Evolutionary conservation across 164 flowering plant species (phyloP).

Genomic region (Aristolochia californica): DNA sequence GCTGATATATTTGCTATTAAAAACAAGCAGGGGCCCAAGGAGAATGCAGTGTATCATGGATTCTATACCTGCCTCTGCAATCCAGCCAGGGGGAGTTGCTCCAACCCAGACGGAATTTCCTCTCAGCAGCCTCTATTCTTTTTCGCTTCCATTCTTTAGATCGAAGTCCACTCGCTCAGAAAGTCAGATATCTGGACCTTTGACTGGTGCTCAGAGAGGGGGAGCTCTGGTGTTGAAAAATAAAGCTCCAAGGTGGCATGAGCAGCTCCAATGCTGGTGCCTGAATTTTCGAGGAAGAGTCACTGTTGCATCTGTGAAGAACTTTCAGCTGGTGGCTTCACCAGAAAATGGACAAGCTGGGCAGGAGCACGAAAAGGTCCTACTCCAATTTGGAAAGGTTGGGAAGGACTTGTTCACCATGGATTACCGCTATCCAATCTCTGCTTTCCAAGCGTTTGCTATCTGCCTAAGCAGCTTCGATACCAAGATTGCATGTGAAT

Average conservation of each 20-base stretch:
- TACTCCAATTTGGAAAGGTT: slow-evolving; percentile 72
- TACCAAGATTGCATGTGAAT: slow-evolving; percentile 79
- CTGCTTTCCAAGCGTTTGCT: slow-evolving; percentile 74
- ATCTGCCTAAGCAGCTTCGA: slow-evolving; percentile 84
- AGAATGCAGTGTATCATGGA: slow-evolving; percentile 61
- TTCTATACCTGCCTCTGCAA: slow-evolving; percentile 49
- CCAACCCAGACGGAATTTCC: slow-evolving; percentile 59
- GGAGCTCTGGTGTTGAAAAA: slow-evolving; percentile 42
- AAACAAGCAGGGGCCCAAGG: slow-evolving; percentile 59
- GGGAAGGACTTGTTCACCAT: slow-evolving; percentile 74
- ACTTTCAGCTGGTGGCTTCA: slow-evolving; percentile 61
- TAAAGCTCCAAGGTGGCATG: slow-evolving; percentile 83
- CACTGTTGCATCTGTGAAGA: slow-evolving; percentile 77
- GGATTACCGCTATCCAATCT: slow-evolving; percentile 72
- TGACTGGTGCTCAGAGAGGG: slow-evolving; percentile 24
- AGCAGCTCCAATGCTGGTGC: slow-evolving; percentile 84
- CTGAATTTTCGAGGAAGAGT: slow-evolving; percentile 72
- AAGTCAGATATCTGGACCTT: slow-evolving; percentile 25
- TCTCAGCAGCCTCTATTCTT: slow-evolving; percentile 24
- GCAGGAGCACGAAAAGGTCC: slow-evolving; percentile 48
- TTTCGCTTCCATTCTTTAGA: slow-evolving; percentile 38
- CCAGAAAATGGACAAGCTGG: slow-evolving; percentile 33
- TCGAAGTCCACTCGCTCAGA: slow-evolving; percentile 37
- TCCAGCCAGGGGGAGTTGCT: slow-evolving; percentile 57
- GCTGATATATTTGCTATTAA: not conserved